These are phyloP conservation scores for Clavispora fructus DNA, from an alignment of 805 yeast species.

Conservation along the genomic window DNA sequence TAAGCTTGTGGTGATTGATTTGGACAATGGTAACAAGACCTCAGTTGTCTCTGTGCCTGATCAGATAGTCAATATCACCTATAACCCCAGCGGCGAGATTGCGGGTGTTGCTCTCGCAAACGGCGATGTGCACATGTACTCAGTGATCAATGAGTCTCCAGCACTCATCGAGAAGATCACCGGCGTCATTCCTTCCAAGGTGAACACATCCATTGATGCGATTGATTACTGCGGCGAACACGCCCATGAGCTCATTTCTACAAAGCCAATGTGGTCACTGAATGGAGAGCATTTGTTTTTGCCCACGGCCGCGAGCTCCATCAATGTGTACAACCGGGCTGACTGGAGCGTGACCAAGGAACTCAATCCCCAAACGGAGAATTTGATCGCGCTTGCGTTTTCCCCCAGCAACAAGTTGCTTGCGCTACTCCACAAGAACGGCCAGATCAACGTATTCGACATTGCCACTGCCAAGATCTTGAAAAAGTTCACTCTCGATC, in stretches of 20 bases:
- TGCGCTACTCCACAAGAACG: constrained; percentile 54
- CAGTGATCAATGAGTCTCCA: constrained; percentile 53
- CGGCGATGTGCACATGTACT: constrained; percentile 54
- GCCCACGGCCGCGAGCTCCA: constrained; percentile 48
- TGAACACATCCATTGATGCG: constrained; percentile 25
- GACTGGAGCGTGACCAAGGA: constrained; percentile 23
- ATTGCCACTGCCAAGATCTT: constrained; percentile 26
- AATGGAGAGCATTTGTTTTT: constrained; percentile 65
- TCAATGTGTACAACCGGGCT: constrained; percentile 41
- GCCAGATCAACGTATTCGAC: constrained; percentile 54
- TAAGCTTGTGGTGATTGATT: constrained; percentile 46
- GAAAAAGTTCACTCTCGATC: constrained; percentile 12
- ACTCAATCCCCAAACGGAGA: background rate
- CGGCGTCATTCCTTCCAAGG: constrained; percentile 35
- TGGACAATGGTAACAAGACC: constrained; percentile 24
- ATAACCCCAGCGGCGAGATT: constrained; percentile 51
- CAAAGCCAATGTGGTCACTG: constrained; percentile 66
- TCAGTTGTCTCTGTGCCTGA: constrained; percentile 41
- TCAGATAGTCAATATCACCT: constrained; percentile 52
- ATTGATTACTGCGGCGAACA: constrained; percentile 40
- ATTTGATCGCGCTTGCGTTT: constrained; percentile 46
- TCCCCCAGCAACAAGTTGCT: constrained; percentile 58
- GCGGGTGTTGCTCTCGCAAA: constrained; percentile 54
- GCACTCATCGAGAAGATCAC: constrained; percentile 42
- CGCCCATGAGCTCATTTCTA: constrained; percentile 40